Evolutionary conservation across 2,329 filamentous ascomycete species (phyloP), one percentile per base, ranked within the genome.

Genomic region (Pyrenophora graminea): DNA sequence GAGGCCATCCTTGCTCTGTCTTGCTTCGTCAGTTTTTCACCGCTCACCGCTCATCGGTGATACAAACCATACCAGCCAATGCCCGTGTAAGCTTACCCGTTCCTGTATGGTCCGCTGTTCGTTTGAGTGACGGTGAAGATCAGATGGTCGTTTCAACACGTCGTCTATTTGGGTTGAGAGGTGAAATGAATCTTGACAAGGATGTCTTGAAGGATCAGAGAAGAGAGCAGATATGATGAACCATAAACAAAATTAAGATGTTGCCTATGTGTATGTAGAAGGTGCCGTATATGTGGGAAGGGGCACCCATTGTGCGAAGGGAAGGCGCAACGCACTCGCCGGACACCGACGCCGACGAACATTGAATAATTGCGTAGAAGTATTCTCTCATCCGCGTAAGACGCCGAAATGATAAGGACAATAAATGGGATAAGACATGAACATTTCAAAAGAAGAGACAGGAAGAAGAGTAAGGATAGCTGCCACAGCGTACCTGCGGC

Each of bases 221-320:
- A 15, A 9, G 13, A 30, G 17, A 27, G 27, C 7, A 19, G 21
- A n/a, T 10, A 21, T 7, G 3, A 21, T 49, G 42, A 47, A 9
- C 46, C 4, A 25, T 39, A 52, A 50, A 41, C 42, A 53, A 36
- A 41, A 19, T 27, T 9, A 13, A 18, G 27, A 32, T 45, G 39
- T 45, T 60, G 41, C 47, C 47, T 56, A 39, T n/a, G n/a, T 39
- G n/a, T 38, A 34, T 40, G 6, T 31, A 47, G 60, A 63, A 64
- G 56, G 60, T 37, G 39, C 58, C 31, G 25, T 8, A 27, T 31
- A 4, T 44, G 25, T 19, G 12, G 48, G 62, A 60, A 63, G 44
- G 55, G 30, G 47, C 49, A 34, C 37, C 34, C 41, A 15, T n/a
- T 15, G 6, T 31, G 19, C 8, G n/a, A 37, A 10, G 19, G 47